These are phyloP conservation scores for Pythium oligandrum DNA, from an alignment of 352 stramenopile species.

Conservation along the genomic window DNA sequence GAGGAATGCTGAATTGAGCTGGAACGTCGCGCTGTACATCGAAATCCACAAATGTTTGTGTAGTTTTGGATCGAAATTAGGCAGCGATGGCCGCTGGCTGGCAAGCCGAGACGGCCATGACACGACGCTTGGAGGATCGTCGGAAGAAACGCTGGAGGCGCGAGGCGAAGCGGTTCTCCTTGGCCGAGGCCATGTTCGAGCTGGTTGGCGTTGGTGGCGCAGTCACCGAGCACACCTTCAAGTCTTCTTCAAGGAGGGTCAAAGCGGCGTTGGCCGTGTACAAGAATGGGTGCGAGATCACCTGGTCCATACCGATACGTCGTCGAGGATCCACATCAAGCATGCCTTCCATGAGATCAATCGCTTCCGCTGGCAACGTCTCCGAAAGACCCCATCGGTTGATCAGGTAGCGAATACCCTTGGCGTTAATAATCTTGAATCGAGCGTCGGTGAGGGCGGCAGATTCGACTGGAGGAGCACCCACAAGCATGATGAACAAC, in stretches of 20 bases:
- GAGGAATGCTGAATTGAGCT: no score
- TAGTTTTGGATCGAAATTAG: neutral
- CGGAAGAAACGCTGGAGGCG: conserved; percentile 21
- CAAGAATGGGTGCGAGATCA: conserved; percentile 65
- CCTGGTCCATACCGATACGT: conserved; percentile 53
- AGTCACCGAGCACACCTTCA: conserved; percentile 7
- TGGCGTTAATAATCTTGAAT: conserved; percentile 55
- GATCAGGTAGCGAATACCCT: conserved; percentile 56
- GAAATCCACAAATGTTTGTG: no score
- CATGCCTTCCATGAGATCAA: conserved; percentile 65
- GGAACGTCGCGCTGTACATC: no score
- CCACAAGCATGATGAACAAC: conserved; percentile 81
- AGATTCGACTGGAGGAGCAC: conserved; percentile 57
- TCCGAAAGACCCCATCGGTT: conserved; percentile 65
- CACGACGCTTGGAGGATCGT: conserved; percentile 20
- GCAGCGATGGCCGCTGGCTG: conserved; percentile 7
- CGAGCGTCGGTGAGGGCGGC: conserved; percentile 49
- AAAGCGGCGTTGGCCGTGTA: conserved; percentile 12
- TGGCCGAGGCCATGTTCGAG: neutral
- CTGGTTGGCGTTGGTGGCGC: conserved; percentile 3
- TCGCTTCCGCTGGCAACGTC: conserved; percentile 37
- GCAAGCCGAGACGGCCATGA: conserved; percentile 21
- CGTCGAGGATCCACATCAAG: conserved; percentile 48
- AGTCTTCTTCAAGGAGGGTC: conserved; percentile 8
- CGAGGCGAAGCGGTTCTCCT: conserved; percentile 15